These are phyloP conservation scores for Sporisorium iseilematis-ciliati DNA, from an alignment of 1,284 basidiomycete genomes.

Conservation along the genomic window DNA sequence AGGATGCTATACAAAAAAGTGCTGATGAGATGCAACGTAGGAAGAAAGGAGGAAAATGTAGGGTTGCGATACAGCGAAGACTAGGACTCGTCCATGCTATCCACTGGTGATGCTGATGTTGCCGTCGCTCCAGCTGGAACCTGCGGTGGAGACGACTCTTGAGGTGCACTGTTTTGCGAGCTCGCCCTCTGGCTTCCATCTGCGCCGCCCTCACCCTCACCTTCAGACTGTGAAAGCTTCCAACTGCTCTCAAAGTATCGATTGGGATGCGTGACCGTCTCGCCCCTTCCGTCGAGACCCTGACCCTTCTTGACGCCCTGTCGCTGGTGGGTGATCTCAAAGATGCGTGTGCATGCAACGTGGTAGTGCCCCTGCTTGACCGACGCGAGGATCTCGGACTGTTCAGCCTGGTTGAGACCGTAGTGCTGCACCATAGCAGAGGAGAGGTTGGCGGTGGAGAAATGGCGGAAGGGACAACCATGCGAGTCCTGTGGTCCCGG, in stretches of 20 bases:
- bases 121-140: slow-evolving; percentile 1
- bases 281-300: slow-evolving; percentile 82
- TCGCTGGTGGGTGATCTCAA: slow-evolving; percentile 86
- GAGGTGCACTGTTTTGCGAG: slow-evolving; percentile 7
- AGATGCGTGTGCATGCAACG: slow-evolving; percentile 95
- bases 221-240: slow-evolving; percentile 36
- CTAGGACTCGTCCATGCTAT: slow-evolving; percentile 43
- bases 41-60: neutral
- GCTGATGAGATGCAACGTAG: neutral
- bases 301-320: slow-evolving; percentile 87
- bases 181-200: slow-evolving; percentile 21
- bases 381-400: slow-evolving; percentile 85
- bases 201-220: slow-evolving; percentile 4
- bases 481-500: slow-evolving; percentile 82
- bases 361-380: slow-evolving; percentile 90
- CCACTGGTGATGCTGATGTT: slow-evolving; percentile 2
- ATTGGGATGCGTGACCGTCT: slow-evolving; percentile 94
- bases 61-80: neutral
- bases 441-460: slow-evolving; percentile 85
- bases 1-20: slow-evolving; percentile 12
- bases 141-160: slow-evolving; percentile 4
- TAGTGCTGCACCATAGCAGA: slow-evolving; percentile 82
- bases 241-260: slow-evolving; percentile 75
- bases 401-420: slow-evolving; percentile 77
- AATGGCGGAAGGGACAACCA: slow-evolving; percentile 96